phyloP scores from a whole-genome alignment of 2,329 filamentous ascomycete genomes.

The Sporothrix inflata region DNA sequence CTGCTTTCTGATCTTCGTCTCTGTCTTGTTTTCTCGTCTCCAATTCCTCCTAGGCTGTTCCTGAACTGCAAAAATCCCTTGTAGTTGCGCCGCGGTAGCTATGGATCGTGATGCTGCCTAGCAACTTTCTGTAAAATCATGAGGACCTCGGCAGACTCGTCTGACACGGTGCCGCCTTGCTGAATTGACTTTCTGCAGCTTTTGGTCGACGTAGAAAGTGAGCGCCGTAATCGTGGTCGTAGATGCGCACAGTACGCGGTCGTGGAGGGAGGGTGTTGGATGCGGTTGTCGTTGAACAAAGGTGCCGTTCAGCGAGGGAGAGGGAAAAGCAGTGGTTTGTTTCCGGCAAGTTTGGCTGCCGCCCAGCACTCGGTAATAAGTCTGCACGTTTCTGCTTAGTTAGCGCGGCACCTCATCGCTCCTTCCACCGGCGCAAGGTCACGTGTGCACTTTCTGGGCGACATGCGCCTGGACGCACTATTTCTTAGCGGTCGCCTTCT shows the following conservation, averaged over 20 bases:
- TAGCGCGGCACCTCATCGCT: background rate
- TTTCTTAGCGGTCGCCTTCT: background rate
- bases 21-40: background rate
- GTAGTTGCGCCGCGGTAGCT: background rate
- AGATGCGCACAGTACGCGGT: background rate
- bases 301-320: background rate
- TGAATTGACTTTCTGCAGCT: background rate
- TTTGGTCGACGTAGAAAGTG: background rate
- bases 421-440: background rate
- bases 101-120: background rate
- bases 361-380: conserved; percentile 30
- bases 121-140: background rate
- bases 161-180: background rate
- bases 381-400: conserved; percentile 24
- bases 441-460: conserved; percentile 2
- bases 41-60: background rate
- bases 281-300: conserved; percentile 14
- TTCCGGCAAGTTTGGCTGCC: conserved; percentile 30
- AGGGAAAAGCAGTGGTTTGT: conserved; percentile 31
- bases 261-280: background rate
- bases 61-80: background rate
- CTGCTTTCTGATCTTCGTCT: background rate
- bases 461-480: no score
- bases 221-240: background rate
- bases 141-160: background rate